Base-by-base conservation (phyloP, 2,329 filamentous ascomycete species). In the Aspergillus sclerotialis region DNA sequence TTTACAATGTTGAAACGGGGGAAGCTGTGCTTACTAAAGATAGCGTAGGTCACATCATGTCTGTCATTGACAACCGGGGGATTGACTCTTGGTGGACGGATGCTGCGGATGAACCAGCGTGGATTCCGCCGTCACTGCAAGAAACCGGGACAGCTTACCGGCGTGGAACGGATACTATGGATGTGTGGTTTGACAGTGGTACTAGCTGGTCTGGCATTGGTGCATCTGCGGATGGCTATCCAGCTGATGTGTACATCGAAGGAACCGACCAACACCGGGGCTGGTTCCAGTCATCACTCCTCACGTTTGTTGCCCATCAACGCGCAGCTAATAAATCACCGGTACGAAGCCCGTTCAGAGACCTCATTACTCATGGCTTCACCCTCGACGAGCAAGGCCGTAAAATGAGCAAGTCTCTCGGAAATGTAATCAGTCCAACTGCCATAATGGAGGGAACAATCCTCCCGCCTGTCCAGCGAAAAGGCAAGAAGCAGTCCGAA, bases 181-280 rank as follows among this genome's bases (percentile, higher is more conserved):
- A 98, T 59, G 92, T 98, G 7, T 98, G 92, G 92, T 98, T 98
- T 49, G 92, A 98, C 59, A 96, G 92, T 46, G 92, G 92, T 5
- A 94, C 84, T 32, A 94, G 87, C 53, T 98, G 92, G 92, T 83
- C 75, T 2, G 65, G 67, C 23, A 63, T 75, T 23, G 53, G 58
- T 36, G 41, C 46, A 3, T 58, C 60, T 16, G 44, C 39, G 14
- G 48, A 52, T 9, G 53, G 46, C 15, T 53, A 48, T 25, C 60
- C 55, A 15, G 87, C 87, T 1, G 88, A 98, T 56, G 75, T 96
- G 15, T 96, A 94, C 55, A 74, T 96, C 3, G 92, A 98, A 65
- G 92, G 92, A 19, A 85, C 83, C 3, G 92, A 98, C 58, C 92
- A 98, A 58, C 92, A 98, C 61, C 82, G 92, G 25, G 92, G 92